Conservation (phyloP, 495 filamentous ascomycete genomes). For the Podospora sp. region DNA sequence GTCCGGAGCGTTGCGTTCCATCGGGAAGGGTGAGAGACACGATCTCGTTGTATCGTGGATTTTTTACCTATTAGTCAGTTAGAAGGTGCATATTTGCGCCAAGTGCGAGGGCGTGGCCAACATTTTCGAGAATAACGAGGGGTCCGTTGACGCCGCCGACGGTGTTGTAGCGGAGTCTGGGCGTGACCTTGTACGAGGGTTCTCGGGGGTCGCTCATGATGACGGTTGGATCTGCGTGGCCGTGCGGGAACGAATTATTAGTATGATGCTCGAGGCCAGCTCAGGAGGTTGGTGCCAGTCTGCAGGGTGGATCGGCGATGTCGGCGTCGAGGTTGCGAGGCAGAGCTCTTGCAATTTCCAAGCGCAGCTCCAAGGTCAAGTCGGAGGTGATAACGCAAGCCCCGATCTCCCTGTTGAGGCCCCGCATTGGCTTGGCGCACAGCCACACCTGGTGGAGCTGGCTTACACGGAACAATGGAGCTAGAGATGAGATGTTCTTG, state of each 20-base stretch:
- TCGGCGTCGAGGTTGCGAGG: constrained; percentile 24
- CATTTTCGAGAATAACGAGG: constrained; percentile 94
- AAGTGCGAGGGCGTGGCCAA: constrained; percentile 41
- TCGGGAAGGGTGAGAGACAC: constrained; percentile 94
- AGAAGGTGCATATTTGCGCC: constrained; percentile 25
- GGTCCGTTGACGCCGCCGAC: constrained; percentile 98
- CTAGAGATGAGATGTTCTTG: background rate
- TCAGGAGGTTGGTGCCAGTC: constrained; percentile 16
- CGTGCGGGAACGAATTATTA: constrained; percentile 1
- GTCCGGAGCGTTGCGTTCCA: constrained; percentile 89
- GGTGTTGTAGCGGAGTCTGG: constrained; percentile 94
- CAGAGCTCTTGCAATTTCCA: constrained; percentile 27
- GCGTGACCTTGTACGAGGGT: constrained; percentile 72
- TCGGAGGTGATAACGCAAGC: constrained; percentile 23
- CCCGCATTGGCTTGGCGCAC: constrained; percentile 30
- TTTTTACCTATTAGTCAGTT: constrained; percentile 76
- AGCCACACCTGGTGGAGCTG: background rate
- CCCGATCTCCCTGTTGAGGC: constrained; percentile 17
- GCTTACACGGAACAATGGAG: background rate
- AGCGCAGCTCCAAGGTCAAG: constrained; percentile 29
- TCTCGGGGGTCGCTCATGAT: constrained; percentile 79
- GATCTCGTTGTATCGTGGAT: constrained; percentile 96
- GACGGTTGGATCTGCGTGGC: constrained; percentile 11
- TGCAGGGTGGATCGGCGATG: constrained; percentile 15
- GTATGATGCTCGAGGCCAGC: constrained; percentile 27